These are phyloP conservation scores for Chlorella sp. DNA, from an alignment of 139 green algal species.

Conservation along the genomic window DNA sequence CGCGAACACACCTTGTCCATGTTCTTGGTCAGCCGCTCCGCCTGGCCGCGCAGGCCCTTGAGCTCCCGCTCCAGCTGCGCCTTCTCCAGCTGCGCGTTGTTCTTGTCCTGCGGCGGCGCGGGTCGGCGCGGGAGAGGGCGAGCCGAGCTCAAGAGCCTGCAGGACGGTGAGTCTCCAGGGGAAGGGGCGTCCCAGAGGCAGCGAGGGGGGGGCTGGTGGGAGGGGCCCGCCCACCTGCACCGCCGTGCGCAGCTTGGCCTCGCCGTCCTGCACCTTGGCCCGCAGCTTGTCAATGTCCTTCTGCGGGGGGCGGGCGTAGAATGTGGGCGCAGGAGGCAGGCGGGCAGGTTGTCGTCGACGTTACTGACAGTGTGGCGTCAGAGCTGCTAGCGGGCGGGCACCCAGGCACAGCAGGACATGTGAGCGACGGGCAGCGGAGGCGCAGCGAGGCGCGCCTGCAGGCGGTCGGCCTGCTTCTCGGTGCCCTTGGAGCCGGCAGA, in stretches of 20 bases:
- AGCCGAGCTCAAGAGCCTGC: background rate
- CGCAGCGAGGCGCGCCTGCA: too few species aligned
- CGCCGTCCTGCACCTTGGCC: conserved; percentile 56
- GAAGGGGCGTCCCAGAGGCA: too few species aligned
- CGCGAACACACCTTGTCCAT: conserved; percentile 34
- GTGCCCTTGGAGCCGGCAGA: conserved; percentile 59
- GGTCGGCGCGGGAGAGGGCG: background rate
- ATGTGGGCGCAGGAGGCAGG: too few species aligned
- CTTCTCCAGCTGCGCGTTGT: conserved; percentile 62
- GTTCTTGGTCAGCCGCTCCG: conserved; percentile 62
- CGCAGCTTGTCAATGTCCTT: conserved; percentile 78
- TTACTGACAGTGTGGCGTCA: too few species aligned
- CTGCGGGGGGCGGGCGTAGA: too few species aligned
- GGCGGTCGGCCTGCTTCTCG: conserved; percentile 41
- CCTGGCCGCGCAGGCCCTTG: conserved; percentile 63
- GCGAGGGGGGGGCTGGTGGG: too few species aligned
- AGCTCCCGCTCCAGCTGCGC: conserved; percentile 80
- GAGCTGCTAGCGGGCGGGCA: too few species aligned
- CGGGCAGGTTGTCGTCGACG: too few species aligned
- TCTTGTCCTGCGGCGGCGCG: conserved; percentile 80
- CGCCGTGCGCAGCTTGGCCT: conserved; percentile 68
- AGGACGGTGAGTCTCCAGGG: too few species aligned
- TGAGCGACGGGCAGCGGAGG: too few species aligned
- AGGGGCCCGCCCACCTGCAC: too few species aligned
- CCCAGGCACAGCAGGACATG: too few species aligned